Base-by-base conservation (phyloP, 2,329 filamentous ascomycete genomes). In the Aspergillus ochraceoroseus region DNA sequence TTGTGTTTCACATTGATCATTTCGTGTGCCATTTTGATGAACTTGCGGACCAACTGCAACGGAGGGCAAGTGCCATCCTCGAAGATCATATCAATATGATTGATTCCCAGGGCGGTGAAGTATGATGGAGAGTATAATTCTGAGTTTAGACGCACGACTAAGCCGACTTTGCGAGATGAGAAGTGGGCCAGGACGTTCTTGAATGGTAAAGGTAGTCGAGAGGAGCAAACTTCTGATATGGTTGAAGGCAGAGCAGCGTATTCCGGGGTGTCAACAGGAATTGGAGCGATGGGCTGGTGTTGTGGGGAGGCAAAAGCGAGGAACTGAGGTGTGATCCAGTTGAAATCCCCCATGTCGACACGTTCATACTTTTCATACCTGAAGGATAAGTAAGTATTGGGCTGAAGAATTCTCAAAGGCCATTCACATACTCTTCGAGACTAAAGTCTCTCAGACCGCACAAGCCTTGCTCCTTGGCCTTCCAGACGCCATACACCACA, bases 21-120 rank as follows among this genome's bases (percentile, higher is more conserved):
- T 61, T 94, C 85, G 60, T 96, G 92, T 1, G 92, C 89, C 44
- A 98, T 75, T 53, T 87, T 87, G 65, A 98, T 90, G 63, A 98
- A 98, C 62, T 89, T 89, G 53, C 87, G 82, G 18, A 98, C 92
- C n/a, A 89, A 82, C 12, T 79, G 79, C 37, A 98, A 72, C 2
- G 87, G 82, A 14, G 92, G 92, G 64, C 92, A 98, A 3, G 92
- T 98, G 50, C 92, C 92, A 56, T 98, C 92, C 58, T 96, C 92
- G 60, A 98, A 98, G 58, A 98, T 96, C 92, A 98, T 98, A 69
- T 98, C 92, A 27, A 96, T 74, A 62, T 98, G 92, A 57, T 88
- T 83, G 59, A 98, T 96, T 19, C 90, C 90, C 37, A 98, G 74
- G 3, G 89, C 87, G 49, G 90, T 92, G 65, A 98, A 98, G 71